A percentile compares a stretch with the other conserved stretches of the same genome.
phyloP scores from a whole-genome alignment of 495 filamentous ascomycete species.

The Viridothelium virens region DNA sequence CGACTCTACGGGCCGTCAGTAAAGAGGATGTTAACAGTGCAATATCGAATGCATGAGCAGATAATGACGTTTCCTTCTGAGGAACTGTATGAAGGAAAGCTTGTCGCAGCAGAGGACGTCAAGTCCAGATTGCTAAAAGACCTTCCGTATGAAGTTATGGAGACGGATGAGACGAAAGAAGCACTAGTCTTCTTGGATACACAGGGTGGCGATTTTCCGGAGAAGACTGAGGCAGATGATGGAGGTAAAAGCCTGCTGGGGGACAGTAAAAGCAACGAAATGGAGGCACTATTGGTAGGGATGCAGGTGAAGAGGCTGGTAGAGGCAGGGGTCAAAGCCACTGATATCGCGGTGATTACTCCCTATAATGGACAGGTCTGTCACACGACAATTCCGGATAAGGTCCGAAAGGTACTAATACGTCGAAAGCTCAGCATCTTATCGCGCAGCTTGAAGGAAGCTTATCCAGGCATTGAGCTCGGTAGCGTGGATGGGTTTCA shows the following conservation, averaged over 20 bases:
- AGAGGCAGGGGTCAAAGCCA: constrained; percentile 65
- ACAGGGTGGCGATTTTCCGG: constrained; percentile 75
- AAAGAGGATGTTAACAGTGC: constrained; percentile 92
- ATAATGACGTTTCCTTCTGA: constrained; percentile 94
- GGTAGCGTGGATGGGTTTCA: constrained; percentile 97
- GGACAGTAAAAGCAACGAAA: constrained; percentile 89
- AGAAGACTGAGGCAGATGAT: constrained; percentile 40
- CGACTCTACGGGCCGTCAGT: constrained; percentile 70
- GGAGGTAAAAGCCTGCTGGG: constrained; percentile 50
- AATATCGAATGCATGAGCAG: constrained; percentile 94
- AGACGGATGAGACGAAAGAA: constrained; percentile 80
- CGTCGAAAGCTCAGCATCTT: constrained; percentile 52
- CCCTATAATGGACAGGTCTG: constrained; percentile 87
- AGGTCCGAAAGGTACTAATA: constrained; percentile 20
- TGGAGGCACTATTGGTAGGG: constrained; percentile 75
- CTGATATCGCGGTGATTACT: constrained; percentile 88
- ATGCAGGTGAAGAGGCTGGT: constrained; percentile 67
- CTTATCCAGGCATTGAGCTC: constrained; percentile 75
- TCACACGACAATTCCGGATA: constrained; percentile 21
- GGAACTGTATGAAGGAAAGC: constrained; percentile 72
- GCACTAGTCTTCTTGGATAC: constrained; percentile 93
- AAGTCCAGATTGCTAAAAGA: constrained; percentile 65
- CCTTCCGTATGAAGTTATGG: constrained; percentile 67
- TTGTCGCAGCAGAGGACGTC: constrained; percentile 73
- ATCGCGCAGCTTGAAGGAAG: constrained; percentile 63